Conservation (phyloP, 1,284 basidiomycete species). For the Anthracocystis setariae region DNA sequence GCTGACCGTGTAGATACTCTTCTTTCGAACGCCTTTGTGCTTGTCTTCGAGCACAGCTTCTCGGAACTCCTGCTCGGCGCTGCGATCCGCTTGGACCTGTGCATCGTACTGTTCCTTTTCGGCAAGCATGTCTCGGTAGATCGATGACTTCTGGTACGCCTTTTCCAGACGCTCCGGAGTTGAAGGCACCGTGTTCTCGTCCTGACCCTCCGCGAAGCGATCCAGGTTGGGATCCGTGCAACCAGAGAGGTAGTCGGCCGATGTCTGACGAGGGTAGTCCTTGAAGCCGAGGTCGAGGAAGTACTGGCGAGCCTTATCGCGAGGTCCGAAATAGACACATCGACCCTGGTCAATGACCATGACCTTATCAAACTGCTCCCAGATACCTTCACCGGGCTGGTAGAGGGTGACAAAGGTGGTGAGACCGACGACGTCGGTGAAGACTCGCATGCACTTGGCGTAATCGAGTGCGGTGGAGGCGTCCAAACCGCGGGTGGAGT, state of each 20-base stretch:
- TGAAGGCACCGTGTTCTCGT: constrained; percentile 69
- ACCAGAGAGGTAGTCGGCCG: constrained; percentile 72
- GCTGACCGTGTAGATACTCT: constrained; percentile 52
- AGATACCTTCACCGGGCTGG: constrained; percentile 59
- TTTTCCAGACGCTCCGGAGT: constrained; percentile 57
- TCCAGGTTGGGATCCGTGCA: constrained; percentile 76
- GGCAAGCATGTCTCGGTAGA: constrained; percentile 41
- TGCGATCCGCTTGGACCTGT: constrained; percentile 34
- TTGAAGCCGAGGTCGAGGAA: constrained; percentile 60
- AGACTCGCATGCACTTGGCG: constrained; percentile 51
- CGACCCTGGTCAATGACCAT: constrained; percentile 58
- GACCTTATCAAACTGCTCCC: constrained; percentile 54
- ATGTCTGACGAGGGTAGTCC: constrained; percentile 49
- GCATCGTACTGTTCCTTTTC: constrained; percentile 59
- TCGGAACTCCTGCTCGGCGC: constrained; percentile 41
- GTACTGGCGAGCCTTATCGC: constrained; percentile 51
- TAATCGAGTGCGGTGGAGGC: constrained; percentile 61
- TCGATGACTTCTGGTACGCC: constrained; percentile 47
- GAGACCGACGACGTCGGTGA: constrained; percentile 58
- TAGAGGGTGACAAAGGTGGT: constrained; percentile 61
- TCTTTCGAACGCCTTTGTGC: constrained; percentile 54
- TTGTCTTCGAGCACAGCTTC: constrained; percentile 46
- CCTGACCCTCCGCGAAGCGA: constrained; percentile 71
- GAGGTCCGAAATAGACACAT: constrained; percentile 69
- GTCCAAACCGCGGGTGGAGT: constrained; percentile 59